Evolutionary conservation across 345 rosid genomes (phyloP).

Genomic region (Sapria himalayana): DNA sequence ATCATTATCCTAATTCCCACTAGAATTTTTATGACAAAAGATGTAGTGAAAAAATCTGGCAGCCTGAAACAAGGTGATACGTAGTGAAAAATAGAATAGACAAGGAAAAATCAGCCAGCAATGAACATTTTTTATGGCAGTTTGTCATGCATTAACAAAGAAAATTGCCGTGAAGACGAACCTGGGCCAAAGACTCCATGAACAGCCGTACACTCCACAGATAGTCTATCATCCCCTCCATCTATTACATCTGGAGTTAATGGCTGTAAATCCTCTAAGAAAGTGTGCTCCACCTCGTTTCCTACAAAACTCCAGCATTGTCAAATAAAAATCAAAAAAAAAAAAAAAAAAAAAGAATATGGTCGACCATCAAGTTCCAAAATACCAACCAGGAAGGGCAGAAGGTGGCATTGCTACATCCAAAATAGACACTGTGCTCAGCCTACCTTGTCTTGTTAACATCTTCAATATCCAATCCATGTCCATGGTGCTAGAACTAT

Average conservation of each 20-base stretch:
- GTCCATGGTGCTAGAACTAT: conserved; percentile 35
- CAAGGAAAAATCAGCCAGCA: no score
- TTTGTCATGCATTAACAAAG: no score
- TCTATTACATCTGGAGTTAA: conserved; percentile 52
- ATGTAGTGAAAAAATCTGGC: no score
- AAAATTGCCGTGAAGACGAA: no score
- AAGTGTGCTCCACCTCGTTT: conserved; percentile 19
- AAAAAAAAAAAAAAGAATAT: no score
- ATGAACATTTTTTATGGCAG: no score
- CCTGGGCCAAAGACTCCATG: conserved; percentile 57
- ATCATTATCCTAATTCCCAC: no score
- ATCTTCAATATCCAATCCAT: conserved; percentile 34
- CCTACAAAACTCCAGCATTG: conserved; percentile 19
- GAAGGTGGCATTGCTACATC: conserved; percentile 75
- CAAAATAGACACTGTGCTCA: conserved; percentile 39
- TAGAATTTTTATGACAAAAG: no score
- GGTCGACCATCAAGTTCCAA: not conserved
- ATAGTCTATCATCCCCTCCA: conserved; percentile 39
- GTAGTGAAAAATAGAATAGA: no score
- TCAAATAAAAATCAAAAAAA: no score
- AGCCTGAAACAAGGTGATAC: no score
- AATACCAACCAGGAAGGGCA: conserved; percentile 21
- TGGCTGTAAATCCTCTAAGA: conserved; percentile 28
- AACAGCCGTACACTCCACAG: conserved; percentile 42
- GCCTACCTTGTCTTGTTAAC: conserved; percentile 48